Evolutionary conservation across 805 yeast species (phyloP), one percentile per base, ranked within the genome.

Genomic region (Ogataea trehalophila): DNA sequence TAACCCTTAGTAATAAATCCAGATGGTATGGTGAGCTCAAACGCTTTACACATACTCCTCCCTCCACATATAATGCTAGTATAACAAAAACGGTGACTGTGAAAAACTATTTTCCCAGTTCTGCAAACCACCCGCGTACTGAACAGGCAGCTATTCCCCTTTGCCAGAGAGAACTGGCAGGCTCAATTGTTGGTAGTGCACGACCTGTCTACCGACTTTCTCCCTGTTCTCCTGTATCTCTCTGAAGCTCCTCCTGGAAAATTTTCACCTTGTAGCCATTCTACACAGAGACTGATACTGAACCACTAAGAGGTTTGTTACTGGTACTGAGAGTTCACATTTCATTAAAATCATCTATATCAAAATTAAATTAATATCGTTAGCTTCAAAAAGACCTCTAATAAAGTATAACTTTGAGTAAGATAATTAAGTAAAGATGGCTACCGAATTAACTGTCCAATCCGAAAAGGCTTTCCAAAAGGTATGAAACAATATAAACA

Each of bases 401-500:
- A 26, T 20, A 39, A n/a, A 33, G n/a, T 33, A 34, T 31, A 29
- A 42, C 38, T 38, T 38, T 38, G 43, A 45, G 43, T 45, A 46
- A 52, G 57, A 60, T 55, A 54, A 54, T 53, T 44, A 33, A 52
- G 45, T 48, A 48, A 81, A 80, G 80, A 94, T 92, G 98, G 95
- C 98, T 75, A 87, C 98, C 79, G 99, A 94, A 85, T 89, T 94
- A 82, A 92, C 97, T 77, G 99, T 94, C 82, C 99, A 94, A 86
- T 87, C 97, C 75, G 99, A 94, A 85, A 92, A 96, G 81, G 99
- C 99, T 90, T 94, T 86, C 96, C 99, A 94, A 85, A 94, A 94
- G 95, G 96, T 88, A 81, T 74, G 95, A 76, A 35, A 37, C 15
- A 18, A 20, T 31, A 33, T 11, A 38, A 39, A 38, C 38, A 16